Evolutionary conservation across 495 filamentous ascomycete species (phyloP).

Genomic region (Penicillium pulvis): DNA sequence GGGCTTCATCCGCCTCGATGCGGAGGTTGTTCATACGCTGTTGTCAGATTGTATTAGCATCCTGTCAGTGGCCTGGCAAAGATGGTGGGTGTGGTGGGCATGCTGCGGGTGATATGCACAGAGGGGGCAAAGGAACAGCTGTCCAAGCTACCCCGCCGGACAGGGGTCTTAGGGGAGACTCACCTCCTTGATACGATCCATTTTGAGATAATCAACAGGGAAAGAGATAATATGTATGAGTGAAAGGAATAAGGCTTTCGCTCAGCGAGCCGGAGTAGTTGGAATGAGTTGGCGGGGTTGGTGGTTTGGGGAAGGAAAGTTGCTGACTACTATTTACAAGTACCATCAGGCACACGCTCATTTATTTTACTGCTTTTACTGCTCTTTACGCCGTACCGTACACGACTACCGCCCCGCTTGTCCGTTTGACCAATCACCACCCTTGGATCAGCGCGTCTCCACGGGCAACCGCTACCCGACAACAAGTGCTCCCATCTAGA

Average conservation of each 20-base stretch:
- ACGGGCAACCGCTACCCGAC: slow-evolving; percentile 46
- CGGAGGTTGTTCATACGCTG: slow-evolving; percentile 95
- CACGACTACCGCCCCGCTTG: slow-evolving; percentile 24
- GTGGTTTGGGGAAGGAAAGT: slow-evolving; percentile 22
- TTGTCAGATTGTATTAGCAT: slow-evolving; percentile 22
- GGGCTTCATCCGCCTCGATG: slow-evolving; percentile 82
- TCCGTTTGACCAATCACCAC: slow-evolving; percentile 23
- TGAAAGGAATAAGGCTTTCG: slow-evolving; percentile 41
- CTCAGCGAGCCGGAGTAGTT: slow-evolving; percentile 44
- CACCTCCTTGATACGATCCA: slow-evolving; percentile 79
- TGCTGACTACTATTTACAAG: slow-evolving; percentile 18
- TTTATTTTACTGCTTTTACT: slow-evolving; percentile 10
- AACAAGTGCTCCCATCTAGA: slow-evolving; percentile 22
- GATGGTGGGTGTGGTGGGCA: slow-evolving; percentile 1
- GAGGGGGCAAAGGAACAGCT: slow-evolving; percentile 26
- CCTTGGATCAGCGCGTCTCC: slow-evolving; percentile 42
- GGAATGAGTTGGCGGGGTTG: slow-evolving; percentile 21
- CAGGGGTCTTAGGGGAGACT: slow-evolving; percentile 41
- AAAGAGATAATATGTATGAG: slow-evolving; percentile 34
- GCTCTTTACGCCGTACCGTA: slow-evolving; percentile 20
- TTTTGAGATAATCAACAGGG: slow-evolving; percentile 33
- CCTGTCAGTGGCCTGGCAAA: neutral
- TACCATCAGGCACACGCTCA: slow-evolving; percentile 15
- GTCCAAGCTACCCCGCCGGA: slow-evolving; percentile 48
- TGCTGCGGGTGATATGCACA: slow-evolving; percentile 24